Base-by-base conservation (phyloP, 768 basidiomycete genomes). In the Tulasnella calospora region DNA sequence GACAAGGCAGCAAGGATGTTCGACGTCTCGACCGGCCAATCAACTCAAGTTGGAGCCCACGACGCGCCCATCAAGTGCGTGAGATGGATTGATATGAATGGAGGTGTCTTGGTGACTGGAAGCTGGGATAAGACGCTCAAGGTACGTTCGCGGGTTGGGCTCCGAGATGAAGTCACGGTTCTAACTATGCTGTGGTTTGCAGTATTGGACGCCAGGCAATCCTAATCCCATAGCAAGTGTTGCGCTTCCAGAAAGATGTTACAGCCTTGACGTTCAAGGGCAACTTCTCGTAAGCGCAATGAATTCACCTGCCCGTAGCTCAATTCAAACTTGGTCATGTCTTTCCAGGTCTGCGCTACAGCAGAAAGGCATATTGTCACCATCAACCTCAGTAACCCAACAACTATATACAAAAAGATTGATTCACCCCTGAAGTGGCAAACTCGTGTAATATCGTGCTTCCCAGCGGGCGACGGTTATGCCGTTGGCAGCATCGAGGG, bases 51-150 rank as follows among this genome's bases (percentile, higher is more conserved):
- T 71, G 95, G 94, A 27, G 92, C 92, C 79, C 96, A 98, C 80
- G 95, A 98, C 83, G 94, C 91, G 70, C 94, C 94, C 15, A 90
- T 97, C 82, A 94, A 91, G 84, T 90, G 89, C 78, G 91, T 95
- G 51, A 88, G 90, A 76, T 96, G 92, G 90, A 87, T 95, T 74
- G 92, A 96, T 80, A 89, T 91, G 7, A 90, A 90, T 41, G 89
- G 89, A 46, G 90, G 93, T 19, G 90, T 96, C 80, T 86, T 96
- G 27, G 94, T 92, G 17, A 98, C 97, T 0, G 98, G 96, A 13
- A 95, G 95, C 75, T 99, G 98, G 98, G 97, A 99, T 84, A 97
- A 97, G 85, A 97, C 94, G 1, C 85, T 99, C 83, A 97, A 96
- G 88, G 96, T 96, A 81, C 77, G 85, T 82, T 13, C 4, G 35